Base-by-base conservation (phyloP, 129 eudicot genomes). In the Calendula officinalis region DNA sequence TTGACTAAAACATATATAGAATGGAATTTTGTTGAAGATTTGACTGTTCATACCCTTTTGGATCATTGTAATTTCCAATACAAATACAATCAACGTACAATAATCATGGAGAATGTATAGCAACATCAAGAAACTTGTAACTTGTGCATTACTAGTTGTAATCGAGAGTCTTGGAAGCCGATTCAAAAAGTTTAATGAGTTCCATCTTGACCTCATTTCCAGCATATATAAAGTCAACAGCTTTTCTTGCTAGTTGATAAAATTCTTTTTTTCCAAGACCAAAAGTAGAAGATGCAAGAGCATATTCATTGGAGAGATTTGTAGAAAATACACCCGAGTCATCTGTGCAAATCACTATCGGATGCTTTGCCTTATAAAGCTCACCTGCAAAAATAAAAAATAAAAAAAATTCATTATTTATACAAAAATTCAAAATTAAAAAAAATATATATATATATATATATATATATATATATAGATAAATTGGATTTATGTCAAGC, bases 261-360 rank as follows among this genome's bases (percentile, higher is more conserved):
- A 88, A 75, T 59, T 92, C 89, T 39, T 42, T 68, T 77, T 72
- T 78, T 60, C 87, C 83, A 59, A 92, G 75, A 75, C 87, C 91
- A 42, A 91, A 91, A 38, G 95, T 53, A 49, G 90, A 73, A 53
- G 98, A 80, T 27, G 86, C 98, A 66, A 87, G 75, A 60, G 55
- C 58, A 36, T 87, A 91, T 68, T 91, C 98, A 6, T 71, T 53
- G 11, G 98, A 87, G 22, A 91, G 74, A 70, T 68, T 82, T 57
- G 98, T 91, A 8, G 96, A 91, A 79, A 91, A 91, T 64, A 88
- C 95, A 42, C 98, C 96, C 14, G 81, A 34, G 79, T 91, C 98
- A 27, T 91, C 98, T 0, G 98, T 91, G 80, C 98, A 91, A 36
- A 91, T 67, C 57, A 79, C 73, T 50, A 87, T 64, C 8, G 98